These are phyloP conservation scores for Apophysomyces ossiformis DNA, from an alignment of 371 early-diverging fungal species.

Conservation along the genomic window DNA sequence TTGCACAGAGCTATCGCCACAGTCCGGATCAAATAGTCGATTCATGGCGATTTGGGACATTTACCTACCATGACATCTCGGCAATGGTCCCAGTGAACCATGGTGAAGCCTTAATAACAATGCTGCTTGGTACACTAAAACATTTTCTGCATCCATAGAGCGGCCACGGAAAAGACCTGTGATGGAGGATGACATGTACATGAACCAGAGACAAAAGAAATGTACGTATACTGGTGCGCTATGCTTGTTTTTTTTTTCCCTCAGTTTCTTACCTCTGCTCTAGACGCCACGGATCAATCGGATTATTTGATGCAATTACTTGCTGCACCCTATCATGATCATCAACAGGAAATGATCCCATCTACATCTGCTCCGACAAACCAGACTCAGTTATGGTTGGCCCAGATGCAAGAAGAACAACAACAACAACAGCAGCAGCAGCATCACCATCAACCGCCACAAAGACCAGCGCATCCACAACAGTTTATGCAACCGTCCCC, in stretches of 20 bases:
- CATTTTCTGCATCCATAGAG: not conserved
- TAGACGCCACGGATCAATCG: constrained; percentile 15
- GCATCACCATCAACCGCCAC: constrained; percentile 13
- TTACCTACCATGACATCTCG: constrained; percentile 16
- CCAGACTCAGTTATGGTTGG: not conserved
- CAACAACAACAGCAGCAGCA: constrained; percentile 17
- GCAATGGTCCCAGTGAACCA: not conserved
- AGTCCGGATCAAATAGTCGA: not conserved
- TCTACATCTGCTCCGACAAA: not conserved
- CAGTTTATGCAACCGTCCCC: constrained; percentile 7
- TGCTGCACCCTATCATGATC: constrained; percentile 15
- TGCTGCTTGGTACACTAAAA: not conserved
- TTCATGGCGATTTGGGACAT: constrained; percentile 23
- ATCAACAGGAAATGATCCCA: not conserved
- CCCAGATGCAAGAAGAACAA: constrained; percentile 12
- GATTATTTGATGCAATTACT: constrained; percentile 19
- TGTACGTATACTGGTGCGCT: not conserved
- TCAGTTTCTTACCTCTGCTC: not conserved
- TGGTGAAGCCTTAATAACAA: not conserved
- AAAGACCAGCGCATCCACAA: constrained; percentile 13
- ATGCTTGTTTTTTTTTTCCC: not conserved
- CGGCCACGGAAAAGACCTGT: not conserved
- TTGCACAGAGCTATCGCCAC: not conserved
- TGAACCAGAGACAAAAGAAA: constrained; percentile 1
- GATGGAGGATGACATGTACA: not conserved